Evolutionary conservation across 108 stramenopile genomes (phyloP).

Genomic region (Cylindrotheca closterium): DNA sequence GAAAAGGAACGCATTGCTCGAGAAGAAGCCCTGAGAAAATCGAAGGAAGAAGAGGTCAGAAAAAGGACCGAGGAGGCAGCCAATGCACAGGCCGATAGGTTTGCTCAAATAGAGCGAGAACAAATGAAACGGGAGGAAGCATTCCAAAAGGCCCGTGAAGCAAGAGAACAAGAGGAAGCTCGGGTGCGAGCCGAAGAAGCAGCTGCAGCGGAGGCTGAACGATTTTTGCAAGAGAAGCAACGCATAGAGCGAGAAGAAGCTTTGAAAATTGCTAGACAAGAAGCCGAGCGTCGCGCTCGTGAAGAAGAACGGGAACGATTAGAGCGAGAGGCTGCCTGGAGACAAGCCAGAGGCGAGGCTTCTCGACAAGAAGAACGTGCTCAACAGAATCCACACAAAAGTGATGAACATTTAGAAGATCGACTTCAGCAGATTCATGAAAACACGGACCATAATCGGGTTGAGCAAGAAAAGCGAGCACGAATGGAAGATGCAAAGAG

Average conservation of each 20-base stretch:
- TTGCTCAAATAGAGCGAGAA: not conserved
- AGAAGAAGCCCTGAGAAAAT: not conserved
- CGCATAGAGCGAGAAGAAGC: not conserved
- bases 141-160: not conserved
- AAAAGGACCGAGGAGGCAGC: not conserved
- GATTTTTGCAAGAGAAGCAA: not conserved
- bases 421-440: not conserved
- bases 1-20: not conserved
- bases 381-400: too few relatives aligned
- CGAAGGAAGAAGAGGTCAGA: not conserved
- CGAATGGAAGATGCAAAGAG: not conserved
- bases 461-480: not conserved
- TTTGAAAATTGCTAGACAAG: not conserved
- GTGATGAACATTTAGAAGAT: too few relatives aligned
- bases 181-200: not conserved
- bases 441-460: not conserved
- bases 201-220: not conserved
- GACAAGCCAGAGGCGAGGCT: not conserved
- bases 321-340: not conserved
- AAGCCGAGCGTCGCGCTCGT: not conserved
- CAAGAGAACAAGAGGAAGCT: not conserved
- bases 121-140: not conserved
- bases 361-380: too few relatives aligned
- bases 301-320: too few relatives aligned
- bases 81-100: not conserved